Evolutionary conservation across 345 rosid genomes (phyloP).

Genomic region (Corchorus capsularis): DNA sequence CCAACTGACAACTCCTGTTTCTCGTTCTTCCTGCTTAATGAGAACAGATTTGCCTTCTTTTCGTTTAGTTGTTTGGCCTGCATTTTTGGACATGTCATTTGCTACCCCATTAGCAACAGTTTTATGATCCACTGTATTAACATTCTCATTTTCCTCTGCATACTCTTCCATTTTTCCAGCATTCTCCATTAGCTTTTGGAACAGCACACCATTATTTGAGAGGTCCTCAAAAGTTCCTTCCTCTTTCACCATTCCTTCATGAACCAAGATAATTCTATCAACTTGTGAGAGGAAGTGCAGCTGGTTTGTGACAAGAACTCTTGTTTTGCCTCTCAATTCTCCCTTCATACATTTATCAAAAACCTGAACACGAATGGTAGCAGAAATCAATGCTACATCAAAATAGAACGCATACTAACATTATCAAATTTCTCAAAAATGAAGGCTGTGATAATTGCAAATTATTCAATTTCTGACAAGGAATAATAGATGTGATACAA

Average conservation of each 20-base stretch:
- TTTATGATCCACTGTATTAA: conserved; percentile 49
- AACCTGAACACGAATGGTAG: conserved; percentile 51
- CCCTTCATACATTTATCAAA: conserved; percentile 92
- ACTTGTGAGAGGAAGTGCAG: conserved; percentile 97
- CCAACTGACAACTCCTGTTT: conserved; percentile 90
- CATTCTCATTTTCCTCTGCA: conserved; percentile 68
- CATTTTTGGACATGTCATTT: conserved; percentile 45
- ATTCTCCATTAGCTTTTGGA: conserved; percentile 96
- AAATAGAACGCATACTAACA: conserved; percentile 4
- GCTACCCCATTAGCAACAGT: conserved; percentile 60
- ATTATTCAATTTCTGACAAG: neutral
- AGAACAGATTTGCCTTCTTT: conserved; percentile 86
- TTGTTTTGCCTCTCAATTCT: conserved; percentile 76
- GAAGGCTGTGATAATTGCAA: neutral
- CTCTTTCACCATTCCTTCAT: conserved; percentile 89
- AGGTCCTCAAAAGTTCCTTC: conserved; percentile 95
- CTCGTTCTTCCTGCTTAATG: conserved; percentile 95
- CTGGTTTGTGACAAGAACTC: conserved; percentile 99
- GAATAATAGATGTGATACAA: too few relatives aligned
- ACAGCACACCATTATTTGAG: conserved; percentile 63
- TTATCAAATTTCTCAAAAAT: conserved; percentile 15
- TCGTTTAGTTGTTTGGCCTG: conserved; percentile 37
- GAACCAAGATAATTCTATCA: conserved; percentile 87
- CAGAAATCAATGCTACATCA: conserved; percentile 1
- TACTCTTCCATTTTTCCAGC: conserved; percentile 99